These are phyloP conservation scores for Pythium insidiosum DNA, from an alignment of 352 stramenopile genomes.

Conservation along the genomic window DNA sequence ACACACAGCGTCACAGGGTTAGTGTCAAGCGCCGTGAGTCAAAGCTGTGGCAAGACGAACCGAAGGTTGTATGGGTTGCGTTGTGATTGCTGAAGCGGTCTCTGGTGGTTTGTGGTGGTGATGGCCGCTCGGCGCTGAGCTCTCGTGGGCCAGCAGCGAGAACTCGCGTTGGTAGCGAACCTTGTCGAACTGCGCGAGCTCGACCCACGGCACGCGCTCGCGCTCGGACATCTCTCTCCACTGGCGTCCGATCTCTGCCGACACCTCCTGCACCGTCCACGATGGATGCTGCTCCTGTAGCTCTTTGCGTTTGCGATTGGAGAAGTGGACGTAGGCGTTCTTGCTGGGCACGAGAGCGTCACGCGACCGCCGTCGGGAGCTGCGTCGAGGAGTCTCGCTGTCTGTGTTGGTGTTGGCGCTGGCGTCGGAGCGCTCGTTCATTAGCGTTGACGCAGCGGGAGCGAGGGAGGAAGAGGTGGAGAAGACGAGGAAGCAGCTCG, in stretches of 20 bases:
- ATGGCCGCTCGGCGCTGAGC: conserved; percentile 1
- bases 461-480: too few species aligned
- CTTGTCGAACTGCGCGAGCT: conserved; percentile 54
- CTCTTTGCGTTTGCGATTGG: conserved; percentile 21
- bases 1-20: too few species aligned
- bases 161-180: conserved; percentile 36
- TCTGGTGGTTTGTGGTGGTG: background rate
- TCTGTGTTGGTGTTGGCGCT: too few species aligned
- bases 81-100: too few species aligned
- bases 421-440: background rate
- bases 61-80: too few species aligned
- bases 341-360: too few species aligned
- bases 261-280: conserved; percentile 40
- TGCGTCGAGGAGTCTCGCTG: too few species aligned
- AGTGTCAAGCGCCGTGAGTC: too few species aligned
- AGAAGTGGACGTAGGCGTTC: conserved; percentile 54
- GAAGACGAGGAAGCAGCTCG: too few species aligned
- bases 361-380: conserved; percentile 23
- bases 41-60: too few species aligned
- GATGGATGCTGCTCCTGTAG: conserved; percentile 20
- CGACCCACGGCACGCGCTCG: conserved; percentile 37
- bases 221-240: conserved; percentile 36
- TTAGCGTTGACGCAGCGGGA: background rate
- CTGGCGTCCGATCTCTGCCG: conserved; percentile 33
- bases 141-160: conserved; percentile 15